These are phyloP conservation scores for Prunus fruticosa DNA, from an alignment of 306 rosid genomes.

Conservation along the genomic window DNA sequence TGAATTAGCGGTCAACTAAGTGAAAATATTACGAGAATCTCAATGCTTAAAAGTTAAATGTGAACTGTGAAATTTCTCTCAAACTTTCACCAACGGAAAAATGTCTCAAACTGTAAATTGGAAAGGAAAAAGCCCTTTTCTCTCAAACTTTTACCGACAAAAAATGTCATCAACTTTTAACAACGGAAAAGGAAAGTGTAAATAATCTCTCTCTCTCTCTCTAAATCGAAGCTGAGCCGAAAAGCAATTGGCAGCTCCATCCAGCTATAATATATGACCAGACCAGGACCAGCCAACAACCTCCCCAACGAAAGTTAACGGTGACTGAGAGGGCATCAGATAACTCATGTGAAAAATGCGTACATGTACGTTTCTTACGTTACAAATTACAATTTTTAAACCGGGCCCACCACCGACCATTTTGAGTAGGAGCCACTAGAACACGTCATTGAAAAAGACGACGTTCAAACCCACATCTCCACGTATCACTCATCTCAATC, in stretches of 20 bases:
- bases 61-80: not conserved
- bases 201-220: too few relatives aligned
- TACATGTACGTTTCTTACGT: not conserved
- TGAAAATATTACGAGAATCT: not conserved
- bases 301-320: constrained; percentile 5
- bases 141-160: not conserved
- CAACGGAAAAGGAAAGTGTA: not conserved
- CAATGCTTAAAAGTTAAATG: not conserved
- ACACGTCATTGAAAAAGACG: not conserved
- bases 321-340: not conserved
- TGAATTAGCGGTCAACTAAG: not conserved
- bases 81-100: too few relatives aligned
- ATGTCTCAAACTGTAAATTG: too few relatives aligned
- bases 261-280: too few relatives aligned
- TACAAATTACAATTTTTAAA: not conserved
- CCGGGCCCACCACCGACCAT: constrained; percentile 10
- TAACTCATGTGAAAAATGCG: not conserved
- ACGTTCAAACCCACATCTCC: constrained; percentile 2
- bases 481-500: constrained; percentile 14
- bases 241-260: not conserved
- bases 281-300: not conserved
- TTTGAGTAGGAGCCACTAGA: not conserved
- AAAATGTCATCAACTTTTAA: too few relatives aligned
- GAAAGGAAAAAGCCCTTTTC: too few relatives aligned
- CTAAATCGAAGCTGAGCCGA: constrained; percentile 9